Evolutionary conservation across 768 basidiomycete genomes (phyloP).

Genomic region (Russula emetica): DNA sequence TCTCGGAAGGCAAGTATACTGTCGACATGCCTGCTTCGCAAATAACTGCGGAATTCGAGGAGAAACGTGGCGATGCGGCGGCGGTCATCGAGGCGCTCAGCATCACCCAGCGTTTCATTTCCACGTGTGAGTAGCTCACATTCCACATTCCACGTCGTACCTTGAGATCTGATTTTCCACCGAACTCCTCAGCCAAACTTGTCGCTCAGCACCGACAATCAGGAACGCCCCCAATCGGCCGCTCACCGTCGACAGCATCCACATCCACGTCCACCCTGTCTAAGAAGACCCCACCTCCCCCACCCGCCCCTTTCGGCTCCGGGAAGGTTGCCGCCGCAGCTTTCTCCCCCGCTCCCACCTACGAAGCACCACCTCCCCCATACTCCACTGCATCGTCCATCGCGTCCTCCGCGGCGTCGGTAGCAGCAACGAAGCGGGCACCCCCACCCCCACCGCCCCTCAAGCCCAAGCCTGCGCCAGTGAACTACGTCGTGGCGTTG

Average conservation of each 20-base stretch:
- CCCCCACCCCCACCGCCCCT: conserved; percentile 91
- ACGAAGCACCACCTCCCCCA: conserved; percentile 41
- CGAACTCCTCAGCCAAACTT: conserved; percentile 49
- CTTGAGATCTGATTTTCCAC: not conserved
- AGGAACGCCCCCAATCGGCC: conserved; percentile 4
- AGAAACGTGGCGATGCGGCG: conserved; percentile 78
- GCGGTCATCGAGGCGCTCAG: conserved; percentile 71
- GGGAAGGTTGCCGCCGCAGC: conserved; percentile 43
- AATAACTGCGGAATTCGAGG: conserved; percentile 73
- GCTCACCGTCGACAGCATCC: conserved; percentile 26
- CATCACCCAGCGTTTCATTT: conserved; percentile 79
- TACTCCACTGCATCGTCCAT: conserved; percentile 35
- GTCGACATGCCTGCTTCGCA: conserved; percentile 58
- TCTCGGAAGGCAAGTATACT: conserved; percentile 75
- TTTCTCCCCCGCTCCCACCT: conserved; percentile 30
- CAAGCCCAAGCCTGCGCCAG: conserved; percentile 69
- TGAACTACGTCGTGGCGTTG: conserved; percentile 81
- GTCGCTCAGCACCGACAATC: conserved; percentile 51
- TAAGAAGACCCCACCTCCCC: conserved; percentile 29
- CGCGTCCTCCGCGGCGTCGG: conserved; percentile 40
- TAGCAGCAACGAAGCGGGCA: conserved; percentile 58
- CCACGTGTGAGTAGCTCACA: conserved; percentile 60
- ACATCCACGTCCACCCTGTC: conserved; percentile 31
- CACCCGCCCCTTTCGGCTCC: conserved; percentile 39
- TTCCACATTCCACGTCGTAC: not conserved